Evolutionary conservation across 1,284 basidiomycete genomes (phyloP).

Genomic region (Mrakiaceae sp.): DNA sequence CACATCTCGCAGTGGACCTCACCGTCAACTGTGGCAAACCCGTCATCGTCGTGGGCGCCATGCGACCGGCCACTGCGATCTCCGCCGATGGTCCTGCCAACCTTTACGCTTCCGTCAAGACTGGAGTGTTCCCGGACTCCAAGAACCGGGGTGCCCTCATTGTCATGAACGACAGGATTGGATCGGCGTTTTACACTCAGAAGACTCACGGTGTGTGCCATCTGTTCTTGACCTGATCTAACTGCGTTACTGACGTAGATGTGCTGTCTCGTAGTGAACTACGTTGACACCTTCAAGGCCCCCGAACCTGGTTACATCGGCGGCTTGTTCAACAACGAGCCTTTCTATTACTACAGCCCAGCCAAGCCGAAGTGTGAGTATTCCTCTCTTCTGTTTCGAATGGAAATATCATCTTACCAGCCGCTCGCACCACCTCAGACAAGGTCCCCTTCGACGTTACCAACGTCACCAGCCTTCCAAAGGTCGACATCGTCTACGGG

Average conservation of each 20-base stretch:
- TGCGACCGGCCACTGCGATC: slow-evolving; percentile 26
- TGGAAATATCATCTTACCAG: too few relatives aligned
- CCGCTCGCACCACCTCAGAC: too few relatives aligned
- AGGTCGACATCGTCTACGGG: too few relatives aligned
- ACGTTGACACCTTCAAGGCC: slow-evolving; percentile 29
- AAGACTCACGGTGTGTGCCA: slow-evolving; percentile 24
- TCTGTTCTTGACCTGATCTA: slow-evolving; percentile 13
- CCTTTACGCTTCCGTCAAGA: slow-evolving; percentile 24
- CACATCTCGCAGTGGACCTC: slow-evolving; percentile 20
- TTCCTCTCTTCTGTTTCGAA: too few relatives aligned
- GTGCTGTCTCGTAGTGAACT: slow-evolving; percentile 15
- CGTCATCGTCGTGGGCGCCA: slow-evolving; percentile 57
- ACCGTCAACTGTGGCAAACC: slow-evolving; percentile 31
- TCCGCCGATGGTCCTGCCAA: slow-evolving; percentile 25
- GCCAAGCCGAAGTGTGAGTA: too few relatives aligned
- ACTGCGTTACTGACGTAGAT: slow-evolving; percentile 20
- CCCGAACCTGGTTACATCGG: slow-evolving; percentile 19
- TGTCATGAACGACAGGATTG: slow-evolving; percentile 29
- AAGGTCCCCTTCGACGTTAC: too few relatives aligned
- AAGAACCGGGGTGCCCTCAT: slow-evolving; percentile 24
- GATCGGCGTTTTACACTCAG: slow-evolving; percentile 23
- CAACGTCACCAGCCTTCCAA: too few relatives aligned
- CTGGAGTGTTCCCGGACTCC: slow-evolving; percentile 20
- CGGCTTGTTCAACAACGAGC: slow-evolving; percentile 8
- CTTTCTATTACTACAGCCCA: not conserved